A percentile compares a stretch with the other conserved stretches of the same genome.
These are phyloP conservation scores for Cladosporium sp. DNA, from an alignment of 2,329 filamentous ascomycete species.

Conservation along the genomic window DNA sequence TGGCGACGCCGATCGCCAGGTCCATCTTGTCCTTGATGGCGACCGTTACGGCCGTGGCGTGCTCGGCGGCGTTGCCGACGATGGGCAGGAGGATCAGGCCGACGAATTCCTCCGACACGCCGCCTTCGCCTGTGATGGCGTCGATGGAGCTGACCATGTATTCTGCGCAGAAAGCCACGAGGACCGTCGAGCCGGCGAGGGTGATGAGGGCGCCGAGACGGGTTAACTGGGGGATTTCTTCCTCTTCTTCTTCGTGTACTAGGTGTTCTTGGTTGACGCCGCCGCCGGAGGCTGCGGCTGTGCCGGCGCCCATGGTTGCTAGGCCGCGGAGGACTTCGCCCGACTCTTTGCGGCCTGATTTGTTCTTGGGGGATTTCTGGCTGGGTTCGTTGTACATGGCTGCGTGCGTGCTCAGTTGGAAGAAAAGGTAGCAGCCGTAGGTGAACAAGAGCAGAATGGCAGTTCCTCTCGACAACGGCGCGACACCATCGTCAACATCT, in stretches of 20 bases:
- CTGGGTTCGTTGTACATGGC: slow-evolving; percentile 74
- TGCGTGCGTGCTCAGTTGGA: slow-evolving; percentile 84
- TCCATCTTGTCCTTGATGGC: slow-evolving; percentile 65
- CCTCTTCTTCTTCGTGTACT: slow-evolving; percentile 58
- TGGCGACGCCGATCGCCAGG: slow-evolving; percentile 60
- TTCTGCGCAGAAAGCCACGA: slow-evolving; percentile 73
- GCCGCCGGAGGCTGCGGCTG: slow-evolving; percentile 48
- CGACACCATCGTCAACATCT: slow-evolving; percentile 29
- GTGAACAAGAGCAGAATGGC: slow-evolving; percentile 76
- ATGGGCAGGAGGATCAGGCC: slow-evolving; percentile 61
- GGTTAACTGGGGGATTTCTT: slow-evolving; percentile 69
- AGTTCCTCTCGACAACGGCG: slow-evolving; percentile 62
- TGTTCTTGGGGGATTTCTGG: slow-evolving; percentile 65
- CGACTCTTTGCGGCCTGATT: slow-evolving; percentile 42
- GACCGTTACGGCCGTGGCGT: slow-evolving; percentile 58
- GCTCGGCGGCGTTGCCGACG: slow-evolving; percentile 62
- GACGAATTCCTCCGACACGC: slow-evolving; percentile 57
- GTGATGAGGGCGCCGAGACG: slow-evolving; percentile 67
- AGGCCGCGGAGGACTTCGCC: slow-evolving; percentile 48
- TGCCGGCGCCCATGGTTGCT: slow-evolving; percentile 49
- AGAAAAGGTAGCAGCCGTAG: slow-evolving; percentile 78
- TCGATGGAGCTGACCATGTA: slow-evolving; percentile 59
- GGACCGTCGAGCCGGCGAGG: slow-evolving; percentile 65
- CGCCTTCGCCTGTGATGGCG: slow-evolving; percentile 44
- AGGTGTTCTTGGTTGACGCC: slow-evolving; percentile 46